These are phyloP conservation scores for Aeschynomene evenia DNA, from an alignment of 306 rosid genomes.

Conservation along the genomic window DNA sequence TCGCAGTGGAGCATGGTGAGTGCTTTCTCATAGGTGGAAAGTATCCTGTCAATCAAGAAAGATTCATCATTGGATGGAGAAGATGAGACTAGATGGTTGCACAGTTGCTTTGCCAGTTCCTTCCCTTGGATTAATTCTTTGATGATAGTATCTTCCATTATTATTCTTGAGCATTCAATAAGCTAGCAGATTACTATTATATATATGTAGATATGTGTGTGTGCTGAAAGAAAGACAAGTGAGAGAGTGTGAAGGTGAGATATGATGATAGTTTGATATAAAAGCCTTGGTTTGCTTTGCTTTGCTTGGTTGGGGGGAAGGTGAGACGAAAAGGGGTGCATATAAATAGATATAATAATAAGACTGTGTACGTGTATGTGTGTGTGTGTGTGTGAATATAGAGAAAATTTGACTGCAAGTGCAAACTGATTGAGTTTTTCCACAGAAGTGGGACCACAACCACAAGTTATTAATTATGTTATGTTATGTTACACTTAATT, in stretches of 20 bases:
- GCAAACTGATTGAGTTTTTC: slow-evolving; percentile 25
- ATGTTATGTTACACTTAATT: too few species aligned
- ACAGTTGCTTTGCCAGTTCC: slow-evolving; percentile 58
- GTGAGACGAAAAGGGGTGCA: slow-evolving; percentile 23
- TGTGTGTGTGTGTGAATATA: slow-evolving; percentile 36
- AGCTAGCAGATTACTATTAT: background rate
- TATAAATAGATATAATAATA: slow-evolving; percentile 19
- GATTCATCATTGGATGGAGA: slow-evolving; percentile 44
- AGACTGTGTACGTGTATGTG: slow-evolving; percentile 23
- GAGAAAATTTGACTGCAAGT: slow-evolving; percentile 43
- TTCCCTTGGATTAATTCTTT: slow-evolving; percentile 62
- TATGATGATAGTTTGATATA: background rate
- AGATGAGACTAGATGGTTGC: slow-evolving; percentile 37
- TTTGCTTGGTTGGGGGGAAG: too few species aligned
- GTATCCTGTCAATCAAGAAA: slow-evolving; percentile 51
- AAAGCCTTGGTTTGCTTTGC: background rate
- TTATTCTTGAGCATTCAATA: slow-evolving; percentile 3
- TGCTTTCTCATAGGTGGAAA: slow-evolving; percentile 54
- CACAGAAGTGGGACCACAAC: background rate
- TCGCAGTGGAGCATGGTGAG: slow-evolving; percentile 40
- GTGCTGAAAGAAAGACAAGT: too few species aligned
- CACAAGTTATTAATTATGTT: background rate
- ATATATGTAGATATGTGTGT: too few species aligned
- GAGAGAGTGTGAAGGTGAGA: background rate
- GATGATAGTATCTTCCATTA: slow-evolving; percentile 38